phyloP scores from a whole-genome alignment of 1,284 basidiomycete genomes.

The Cryptococcus maquisensis region DNA sequence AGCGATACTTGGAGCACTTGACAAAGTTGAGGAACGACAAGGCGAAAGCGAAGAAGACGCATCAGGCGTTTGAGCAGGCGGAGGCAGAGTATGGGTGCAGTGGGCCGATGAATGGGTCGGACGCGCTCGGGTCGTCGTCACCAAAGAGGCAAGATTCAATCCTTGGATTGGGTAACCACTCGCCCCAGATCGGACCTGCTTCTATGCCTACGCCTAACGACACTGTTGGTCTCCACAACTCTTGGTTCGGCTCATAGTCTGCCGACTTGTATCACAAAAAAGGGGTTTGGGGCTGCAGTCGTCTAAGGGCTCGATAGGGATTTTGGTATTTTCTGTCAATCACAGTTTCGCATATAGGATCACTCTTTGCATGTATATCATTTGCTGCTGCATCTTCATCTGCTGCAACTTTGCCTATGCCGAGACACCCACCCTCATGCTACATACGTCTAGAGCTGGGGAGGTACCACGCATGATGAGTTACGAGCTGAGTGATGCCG shows the following conservation, averaged over 20 bases:
- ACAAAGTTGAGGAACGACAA: constrained; percentile 81
- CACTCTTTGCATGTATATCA: too few species aligned
- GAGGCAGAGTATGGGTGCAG: constrained; percentile 35
- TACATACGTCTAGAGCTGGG: too few species aligned
- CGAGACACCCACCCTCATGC: too few species aligned
- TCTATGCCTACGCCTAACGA: constrained; percentile 41
- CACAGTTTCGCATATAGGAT: too few species aligned
- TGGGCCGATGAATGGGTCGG: constrained; percentile 49
- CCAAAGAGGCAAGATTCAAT: constrained; percentile 30
- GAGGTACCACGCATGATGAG: too few species aligned
- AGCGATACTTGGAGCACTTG: constrained; percentile 71
- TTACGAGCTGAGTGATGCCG: too few species aligned
- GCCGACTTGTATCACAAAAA: too few species aligned
- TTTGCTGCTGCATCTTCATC: too few species aligned
- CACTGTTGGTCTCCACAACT: constrained; percentile 49
- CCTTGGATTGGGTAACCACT: constrained; percentile 48
- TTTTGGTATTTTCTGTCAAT: too few species aligned
- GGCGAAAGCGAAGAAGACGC: constrained; percentile 57
- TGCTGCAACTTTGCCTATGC: too few species aligned
- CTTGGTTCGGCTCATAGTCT: constrained; percentile 36
- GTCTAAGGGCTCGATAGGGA: too few species aligned
- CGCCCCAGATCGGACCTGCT: constrained; percentile 43
- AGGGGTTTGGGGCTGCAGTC: too few species aligned
- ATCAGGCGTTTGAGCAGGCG: constrained; percentile 26
- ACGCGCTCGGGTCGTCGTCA: constrained; percentile 29